Percentiles rank a stretch among this genome's conserved stretches.
phyloP scores from a whole-genome alignment of 2,329 filamentous ascomycete species.

The Fusarium nodosum region DNA sequence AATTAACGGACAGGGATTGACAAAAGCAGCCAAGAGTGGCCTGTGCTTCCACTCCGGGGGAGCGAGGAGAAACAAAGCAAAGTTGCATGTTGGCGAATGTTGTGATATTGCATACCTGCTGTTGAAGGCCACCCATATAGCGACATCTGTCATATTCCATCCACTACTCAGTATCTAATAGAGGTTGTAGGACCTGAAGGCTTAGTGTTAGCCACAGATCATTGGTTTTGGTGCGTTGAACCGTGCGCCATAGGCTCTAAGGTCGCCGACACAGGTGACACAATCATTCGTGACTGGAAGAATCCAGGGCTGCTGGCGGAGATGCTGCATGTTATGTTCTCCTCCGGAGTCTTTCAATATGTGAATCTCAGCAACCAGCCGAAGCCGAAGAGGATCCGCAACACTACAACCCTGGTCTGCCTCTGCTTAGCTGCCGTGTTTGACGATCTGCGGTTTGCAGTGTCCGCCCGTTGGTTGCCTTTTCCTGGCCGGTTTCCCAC shows the following conservation, averaged over 20 bases:
- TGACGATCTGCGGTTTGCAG: conserved; percentile 49
- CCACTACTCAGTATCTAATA: conserved; percentile 26
- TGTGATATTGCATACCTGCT: conserved; percentile 18
- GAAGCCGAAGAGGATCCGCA: conserved; percentile 43
- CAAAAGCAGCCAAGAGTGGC: conserved; percentile 33
- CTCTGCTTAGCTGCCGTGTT: conserved; percentile 43
- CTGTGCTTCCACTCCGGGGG: conserved; percentile 33
- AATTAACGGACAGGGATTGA: conserved; percentile 31
- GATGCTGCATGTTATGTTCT: conserved; percentile 45
- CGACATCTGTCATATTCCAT: conserved; percentile 38
- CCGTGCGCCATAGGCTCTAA: conserved; percentile 46
- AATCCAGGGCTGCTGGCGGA: conserved; percentile 44
- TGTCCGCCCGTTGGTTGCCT: conserved; percentile 34
- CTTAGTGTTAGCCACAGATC: conserved; percentile 27
- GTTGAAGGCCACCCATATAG: conserved; percentile 26
- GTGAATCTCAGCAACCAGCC: conserved; percentile 42
- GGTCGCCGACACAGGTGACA: conserved; percentile 46
- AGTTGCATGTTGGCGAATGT: conserved; percentile 32
- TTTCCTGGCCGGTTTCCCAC: conserved; percentile 34
- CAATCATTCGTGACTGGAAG: conserved; percentile 32
- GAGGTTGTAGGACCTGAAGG: conserved; percentile 20
- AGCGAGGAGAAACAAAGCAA: conserved; percentile 23
- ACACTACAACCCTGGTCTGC: conserved; percentile 43
- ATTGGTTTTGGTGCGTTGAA: conserved; percentile 45
- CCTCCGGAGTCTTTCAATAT: conserved; percentile 38